phyloP scores from a whole-genome alignment of 768 basidiomycete species.

The Chalciporus piperatus region DNA sequence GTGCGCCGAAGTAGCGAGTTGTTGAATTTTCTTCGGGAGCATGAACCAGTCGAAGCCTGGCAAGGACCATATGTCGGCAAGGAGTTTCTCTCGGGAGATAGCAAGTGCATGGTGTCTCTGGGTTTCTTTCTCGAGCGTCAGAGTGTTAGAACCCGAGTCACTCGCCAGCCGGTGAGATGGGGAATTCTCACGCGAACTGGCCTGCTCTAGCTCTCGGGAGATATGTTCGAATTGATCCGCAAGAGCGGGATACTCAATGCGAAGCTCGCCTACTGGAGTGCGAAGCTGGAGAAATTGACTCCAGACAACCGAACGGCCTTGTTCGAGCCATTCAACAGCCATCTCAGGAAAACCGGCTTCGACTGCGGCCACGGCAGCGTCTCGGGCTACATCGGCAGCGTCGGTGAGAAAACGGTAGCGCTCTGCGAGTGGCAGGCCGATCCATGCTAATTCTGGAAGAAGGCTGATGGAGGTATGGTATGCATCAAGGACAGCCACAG shows the following conservation, averaged over 20 bases:
- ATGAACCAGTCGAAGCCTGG: too few species aligned
- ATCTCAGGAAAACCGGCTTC: neutral
- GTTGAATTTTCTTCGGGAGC: too few species aligned
- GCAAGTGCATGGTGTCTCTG: too few species aligned
- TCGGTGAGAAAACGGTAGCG: slow-evolving; percentile 11
- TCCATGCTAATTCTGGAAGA: slow-evolving; percentile 3
- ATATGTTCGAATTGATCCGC: neutral
- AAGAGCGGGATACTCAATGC: neutral
- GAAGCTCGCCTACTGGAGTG: neutral
- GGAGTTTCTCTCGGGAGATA: too few species aligned
- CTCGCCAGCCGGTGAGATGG: too few species aligned
- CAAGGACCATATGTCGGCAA: too few species aligned
- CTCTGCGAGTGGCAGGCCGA: slow-evolving; percentile 9
- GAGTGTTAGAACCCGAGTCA: too few species aligned
- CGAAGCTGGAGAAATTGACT: neutral
- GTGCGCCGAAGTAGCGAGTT: too few species aligned
- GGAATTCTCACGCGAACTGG: too few species aligned
- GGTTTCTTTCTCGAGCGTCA: too few species aligned
- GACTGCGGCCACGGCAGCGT: slow-evolving; percentile 18
- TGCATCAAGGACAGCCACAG: slow-evolving; percentile 3
- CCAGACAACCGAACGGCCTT: slow-evolving; percentile 1
- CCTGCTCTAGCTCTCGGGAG: neutral
- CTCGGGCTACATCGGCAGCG: slow-evolving; percentile 9
- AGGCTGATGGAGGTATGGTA: slow-evolving; percentile 12
- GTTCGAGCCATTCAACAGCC: slow-evolving; percentile 5